phyloP scores from a whole-genome alignment of 768 basidiomycete species.

The Amanita exitialis region DNA sequence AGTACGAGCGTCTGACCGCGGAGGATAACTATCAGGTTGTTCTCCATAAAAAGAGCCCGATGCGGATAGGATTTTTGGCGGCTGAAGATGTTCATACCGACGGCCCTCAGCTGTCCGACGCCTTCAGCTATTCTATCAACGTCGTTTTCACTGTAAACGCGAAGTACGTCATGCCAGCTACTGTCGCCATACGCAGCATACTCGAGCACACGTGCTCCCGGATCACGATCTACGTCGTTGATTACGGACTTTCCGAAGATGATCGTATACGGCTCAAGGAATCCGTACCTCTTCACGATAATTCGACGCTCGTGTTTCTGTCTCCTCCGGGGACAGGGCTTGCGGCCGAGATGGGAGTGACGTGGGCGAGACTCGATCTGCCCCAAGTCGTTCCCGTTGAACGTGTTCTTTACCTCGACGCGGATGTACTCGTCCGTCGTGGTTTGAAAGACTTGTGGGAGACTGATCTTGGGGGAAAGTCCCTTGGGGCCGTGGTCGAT shows the following conservation, averaged over 20 bases:
- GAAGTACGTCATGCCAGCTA: slow-evolving; percentile 35
- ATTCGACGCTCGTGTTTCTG: slow-evolving; percentile 35
- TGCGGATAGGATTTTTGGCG: slow-evolving; percentile 43
- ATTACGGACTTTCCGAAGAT: slow-evolving; percentile 29
- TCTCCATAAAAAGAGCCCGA: slow-evolving; percentile 37
- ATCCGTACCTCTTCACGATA: slow-evolving; percentile 16
- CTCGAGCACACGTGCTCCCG: slow-evolving; percentile 24
- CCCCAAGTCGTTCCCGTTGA: slow-evolving; percentile 35
- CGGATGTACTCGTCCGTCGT: slow-evolving; percentile 35
- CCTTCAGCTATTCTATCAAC: slow-evolving; percentile 37
- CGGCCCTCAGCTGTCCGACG: not conserved
- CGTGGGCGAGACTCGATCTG: slow-evolving; percentile 46
- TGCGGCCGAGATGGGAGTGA: slow-evolving; percentile 16
- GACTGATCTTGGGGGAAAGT: slow-evolving; percentile 28
- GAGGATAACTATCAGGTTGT: slow-evolving; percentile 37
- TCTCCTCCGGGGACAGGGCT: slow-evolving; percentile 21
- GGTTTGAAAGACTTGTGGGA: slow-evolving; percentile 34
- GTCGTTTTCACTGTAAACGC: slow-evolving; percentile 34
- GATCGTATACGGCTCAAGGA: slow-evolving; percentile 22
- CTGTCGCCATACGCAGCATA: slow-evolving; percentile 35
- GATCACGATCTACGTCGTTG: slow-evolving; percentile 39
- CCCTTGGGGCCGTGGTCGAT: slow-evolving; percentile 35
- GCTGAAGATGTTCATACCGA: not conserved
- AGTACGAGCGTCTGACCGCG: slow-evolving; percentile 32
- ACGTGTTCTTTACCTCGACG: slow-evolving; percentile 41